Evolutionary conservation across 2,329 filamentous ascomycete species (phyloP), one percentile per base, ranked within the genome.

Genomic region (Colletotrichum eleusines): DNA sequence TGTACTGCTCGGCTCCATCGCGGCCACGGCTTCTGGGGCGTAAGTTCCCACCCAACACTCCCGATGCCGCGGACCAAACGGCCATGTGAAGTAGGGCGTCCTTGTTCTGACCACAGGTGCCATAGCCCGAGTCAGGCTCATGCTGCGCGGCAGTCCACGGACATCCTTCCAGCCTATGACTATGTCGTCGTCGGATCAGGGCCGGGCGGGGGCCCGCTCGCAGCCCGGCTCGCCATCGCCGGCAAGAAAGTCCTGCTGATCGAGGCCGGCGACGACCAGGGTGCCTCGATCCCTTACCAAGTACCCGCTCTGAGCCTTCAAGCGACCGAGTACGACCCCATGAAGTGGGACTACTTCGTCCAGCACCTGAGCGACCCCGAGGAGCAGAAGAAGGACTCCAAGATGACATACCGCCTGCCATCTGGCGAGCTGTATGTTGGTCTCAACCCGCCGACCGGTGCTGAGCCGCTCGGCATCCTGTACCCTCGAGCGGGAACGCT

Each of bases 151-250:
- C 69, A 71, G 53, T 63, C 58, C 12, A 28, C 58, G 11, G 59
- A 63, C 33, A 68, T 68, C 20, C 64, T 68, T 38, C 48, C 66
- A 3, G 50, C 55, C 33, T 89, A 89, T 73, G 88, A 89, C 73
- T 90, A 89, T 77, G 81, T 90, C n/a, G 81, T 90, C 20, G 84
- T 90, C 44, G 88, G 88, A 6, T 88, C 85, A 16, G 87, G 87
- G 3, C 82, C 87, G 2, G 87, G 87, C 40, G 87, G 87, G 57
- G 86, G 83, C 35, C 87, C 87, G 4, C 77, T 89, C 5, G 86
- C 88, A 7, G 84, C 85, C 54, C 83, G 87, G 55, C 84, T 90
- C 50, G 88, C 88, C 18, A 81, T 85, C 26, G 86, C 86, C 12
- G 88, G 88, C 53, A 83, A 87, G 78, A 86, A 83, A 71, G 86